Evolutionary conservation across 2,329 filamentous ascomycete genomes (phyloP), one percentile per base, ranked within the genome.

Genomic region (Xylariaceae sp.): DNA sequence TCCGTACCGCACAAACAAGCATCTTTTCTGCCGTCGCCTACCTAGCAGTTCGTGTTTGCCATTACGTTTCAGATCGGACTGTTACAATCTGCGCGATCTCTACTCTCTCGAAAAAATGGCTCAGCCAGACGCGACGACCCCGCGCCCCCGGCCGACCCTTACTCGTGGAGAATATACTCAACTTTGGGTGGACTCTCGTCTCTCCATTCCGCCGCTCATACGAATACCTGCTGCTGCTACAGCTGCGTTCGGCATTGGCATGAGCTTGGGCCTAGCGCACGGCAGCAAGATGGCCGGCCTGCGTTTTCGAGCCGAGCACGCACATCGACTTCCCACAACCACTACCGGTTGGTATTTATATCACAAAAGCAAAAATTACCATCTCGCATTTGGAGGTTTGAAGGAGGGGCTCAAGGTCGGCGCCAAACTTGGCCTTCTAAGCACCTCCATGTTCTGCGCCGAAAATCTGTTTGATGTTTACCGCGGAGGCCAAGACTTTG

Each of bases 341-440:
- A 85, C 89, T 22, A 83, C 85, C 2, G 92, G 91, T 16, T 99
- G 94, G 94, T 99, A 92, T 69, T 81, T 97, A n/a, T 99, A 99
- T 72, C 92, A 97, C 76, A 96, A 96, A 74, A 89, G 85, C 68
- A 97, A 97, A 72, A 97, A 96, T 72, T 97, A 99, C 74, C 84
- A 90, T 65, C 81, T 87, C 48, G 85, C 89, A 64, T 80, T 87
- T 19, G 88, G 87, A 5, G 92, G 88, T 0, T 75, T 95, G 16
- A 83, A 83, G 49, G 90, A 95, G 65, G 94, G 90, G 0, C 63
- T 89, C 47, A 84, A 80, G 61, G 89, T 94, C 79, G 91, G 87
- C 1, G 68, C 74, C 30, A 84, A 81, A 61, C 77, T 95, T 5
- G 82, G 83, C 4, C 74, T 87, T 43, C 92, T 92, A 81, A 88